Conservation (phyloP, 768 basidiomycete genomes). For the Termitomyces sp. region DNA sequence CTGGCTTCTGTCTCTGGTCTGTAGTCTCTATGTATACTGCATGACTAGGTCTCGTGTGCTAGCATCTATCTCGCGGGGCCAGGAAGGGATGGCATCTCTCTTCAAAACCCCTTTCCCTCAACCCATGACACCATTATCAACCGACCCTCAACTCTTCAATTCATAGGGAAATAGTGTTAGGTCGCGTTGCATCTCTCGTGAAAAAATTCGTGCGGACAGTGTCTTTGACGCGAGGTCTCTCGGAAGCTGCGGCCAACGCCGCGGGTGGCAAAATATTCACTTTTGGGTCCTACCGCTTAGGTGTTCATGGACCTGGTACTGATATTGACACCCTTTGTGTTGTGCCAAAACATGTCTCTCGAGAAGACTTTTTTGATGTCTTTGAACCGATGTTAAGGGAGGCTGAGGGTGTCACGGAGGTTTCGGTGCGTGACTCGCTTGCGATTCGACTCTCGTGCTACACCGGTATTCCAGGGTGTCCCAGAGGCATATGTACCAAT, state of each 20-base stretch:
- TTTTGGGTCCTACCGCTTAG: constrained; percentile 96
- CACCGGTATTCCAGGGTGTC: constrained; percentile 61
- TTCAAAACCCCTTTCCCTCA: constrained; percentile 5
- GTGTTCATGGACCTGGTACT: constrained; percentile 92
- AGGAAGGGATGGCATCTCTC: constrained; percentile 8
- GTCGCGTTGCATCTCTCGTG: constrained; percentile 83
- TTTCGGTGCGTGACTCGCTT: constrained; percentile 62
- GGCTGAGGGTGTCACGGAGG: constrained; percentile 80
- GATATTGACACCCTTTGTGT: constrained; percentile 99
- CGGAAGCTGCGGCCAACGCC: constrained; percentile 81
- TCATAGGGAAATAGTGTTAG: constrained; percentile 87
- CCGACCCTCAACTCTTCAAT: constrained; percentile 15
- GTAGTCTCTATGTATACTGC: background rate
- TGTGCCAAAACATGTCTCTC: constrained; percentile 92
- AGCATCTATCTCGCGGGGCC: constrained; percentile 2
- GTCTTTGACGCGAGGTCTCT: constrained; percentile 74
- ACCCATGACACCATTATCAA: constrained; percentile 3
- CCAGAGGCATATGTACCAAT: constrained; percentile 97
- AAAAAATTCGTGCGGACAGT: constrained; percentile 90
- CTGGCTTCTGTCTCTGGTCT: constrained; percentile 3
- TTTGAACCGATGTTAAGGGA: constrained; percentile 89
- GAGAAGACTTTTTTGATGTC: constrained; percentile 92
- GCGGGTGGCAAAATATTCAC: constrained; percentile 99
- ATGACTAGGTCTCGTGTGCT: constrained; percentile 1
- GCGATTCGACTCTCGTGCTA: background rate